Evolutionary conservation across 257 asterid genomes (phyloP), one percentile per base, ranked within the genome.

Genomic region (Fraxinus excelsior): DNA sequence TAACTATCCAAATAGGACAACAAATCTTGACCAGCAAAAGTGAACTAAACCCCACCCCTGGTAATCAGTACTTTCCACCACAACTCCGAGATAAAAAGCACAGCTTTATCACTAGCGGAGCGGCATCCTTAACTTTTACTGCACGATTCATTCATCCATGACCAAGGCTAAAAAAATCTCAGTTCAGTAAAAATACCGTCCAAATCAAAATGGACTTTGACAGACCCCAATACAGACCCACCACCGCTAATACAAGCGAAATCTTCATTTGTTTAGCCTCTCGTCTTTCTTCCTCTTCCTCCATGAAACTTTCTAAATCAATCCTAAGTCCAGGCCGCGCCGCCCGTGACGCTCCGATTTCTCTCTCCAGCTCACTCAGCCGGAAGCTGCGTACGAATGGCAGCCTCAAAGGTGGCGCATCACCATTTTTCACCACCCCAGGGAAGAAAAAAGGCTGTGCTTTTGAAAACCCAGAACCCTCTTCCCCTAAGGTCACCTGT

Each of bases 401-500:
- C 26, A 93, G 98, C 73, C 70, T 93, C 56, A 95, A 91, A 34
- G 94, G 90, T 9, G 96, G 97, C 69, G 92, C 96, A 0, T 91
- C 99, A 6, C 97, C 98, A 2, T 88, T 91, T 74, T 83, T 89
- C 79, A 79, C 93, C 14, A 32, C 85, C 28, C 71, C 83, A n/a
- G 88, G 87, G 8, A 90, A 88, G 80, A 90, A 87, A 67, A 80
- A 88, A n/a, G 96, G 93, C n/a, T 80, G 93, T 38, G 89, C 76
- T 0, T 91, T 87, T 34, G 99, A 95, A 10, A 93, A 91, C 79
- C 97, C 96, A 0, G 99, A 93, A 67, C 99, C 98, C 0, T 88
- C 99, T 80, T 95, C 99, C 0, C 99, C 99, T 0, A 95, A 95
- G 65, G 99, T 95, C 7, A 95, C 99, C 18, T 95, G 98, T 82